These are phyloP conservation scores for Globisporangium paroecandrum DNA, from an alignment of 352 stramenopile genomes.

Conservation along the genomic window DNA sequence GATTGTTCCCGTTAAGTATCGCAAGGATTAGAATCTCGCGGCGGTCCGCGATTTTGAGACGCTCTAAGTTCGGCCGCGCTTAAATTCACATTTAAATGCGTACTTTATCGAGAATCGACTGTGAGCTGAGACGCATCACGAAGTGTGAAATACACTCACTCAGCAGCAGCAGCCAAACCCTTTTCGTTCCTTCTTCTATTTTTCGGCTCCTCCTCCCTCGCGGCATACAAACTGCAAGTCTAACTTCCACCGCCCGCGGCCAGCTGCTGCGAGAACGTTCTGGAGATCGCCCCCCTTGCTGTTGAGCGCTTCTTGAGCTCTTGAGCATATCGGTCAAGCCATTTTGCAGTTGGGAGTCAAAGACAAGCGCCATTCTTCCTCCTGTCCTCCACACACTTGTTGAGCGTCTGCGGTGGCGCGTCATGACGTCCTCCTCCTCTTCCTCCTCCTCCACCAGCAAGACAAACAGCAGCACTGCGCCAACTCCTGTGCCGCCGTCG, in stretches of 20 bases:
- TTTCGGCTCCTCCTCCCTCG: not conserved
- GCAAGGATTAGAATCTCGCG: no score
- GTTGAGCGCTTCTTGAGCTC: not conserved
- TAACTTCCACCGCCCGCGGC: not conserved
- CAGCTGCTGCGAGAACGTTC: not conserved
- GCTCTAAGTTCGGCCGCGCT: no score
- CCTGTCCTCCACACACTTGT: not conserved
- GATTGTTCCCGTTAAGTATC: no score
- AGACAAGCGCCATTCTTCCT: conserved; percentile 1
- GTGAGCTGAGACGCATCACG: no score
- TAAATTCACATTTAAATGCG: no score
- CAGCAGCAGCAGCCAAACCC: not conserved
- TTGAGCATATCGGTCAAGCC: not conserved
- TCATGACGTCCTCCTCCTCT: conserved; percentile 6
- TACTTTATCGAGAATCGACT: no score
- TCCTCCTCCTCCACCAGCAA: not conserved
- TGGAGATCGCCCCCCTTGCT: not conserved
- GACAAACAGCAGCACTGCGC: not conserved
- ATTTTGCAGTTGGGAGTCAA: conserved; percentile 2
- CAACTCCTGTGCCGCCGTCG: not conserved
- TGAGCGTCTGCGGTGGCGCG: not conserved
- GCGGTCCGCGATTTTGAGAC: no score
- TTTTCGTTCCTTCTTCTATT: not conserved
- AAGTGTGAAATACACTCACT: not conserved
- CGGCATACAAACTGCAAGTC: not conserved